Base-by-base conservation (phyloP, 352 stramenopile genomes). In the Phytophthora capsici region DNA sequence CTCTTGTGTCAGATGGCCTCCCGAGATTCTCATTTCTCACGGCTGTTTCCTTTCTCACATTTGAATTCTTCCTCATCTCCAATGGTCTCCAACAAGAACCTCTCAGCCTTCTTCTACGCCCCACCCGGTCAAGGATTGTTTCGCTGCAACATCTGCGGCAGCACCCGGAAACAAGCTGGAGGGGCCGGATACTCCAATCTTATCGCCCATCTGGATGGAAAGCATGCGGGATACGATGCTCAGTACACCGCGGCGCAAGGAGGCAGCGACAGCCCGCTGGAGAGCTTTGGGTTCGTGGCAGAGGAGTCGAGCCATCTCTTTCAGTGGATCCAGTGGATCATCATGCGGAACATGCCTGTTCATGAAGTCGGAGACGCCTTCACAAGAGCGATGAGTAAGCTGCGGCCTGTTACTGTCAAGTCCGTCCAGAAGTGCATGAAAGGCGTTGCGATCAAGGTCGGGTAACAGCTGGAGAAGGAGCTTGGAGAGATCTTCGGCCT, bases 131-230 rank as follows among this genome's bases (percentile, higher is more conserved):
- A 56, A 49, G 55, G 55, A 19, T 46, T 49, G 2, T 64, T 57
- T 9, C 57, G 46, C 25, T 65, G 57, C 57, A 65, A 57, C 6
- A 9, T 57, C 0, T 57, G 47, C 19, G 17, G 46, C 1, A 20
- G 22, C 17, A 14, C 37, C 8, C 56, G 37, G 5, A 66, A 52
- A 14, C 40, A 51, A 19, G 38, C 49, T 14, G 2, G 26, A 30
- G 20, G 30, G 4, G 58, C 40, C n/a, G 57, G 40, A 7, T 66
- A 66, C 20, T 59, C 40, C 26, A 66, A 66, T n/a, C 57, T 59
- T 1, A 13, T 66, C 9, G 30, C 48, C 6, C 38, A 66, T 37
- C 40, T 59, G 37, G 48, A 14, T 8, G 48, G 47, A 3, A 48
- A 54, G n/a, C 57, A 59, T 17, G 40, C 10, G 2, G 30, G 48